Base-by-base conservation (phyloP, 768 basidiomycete genomes). In the Thelephora aurantiotincta region DNA sequence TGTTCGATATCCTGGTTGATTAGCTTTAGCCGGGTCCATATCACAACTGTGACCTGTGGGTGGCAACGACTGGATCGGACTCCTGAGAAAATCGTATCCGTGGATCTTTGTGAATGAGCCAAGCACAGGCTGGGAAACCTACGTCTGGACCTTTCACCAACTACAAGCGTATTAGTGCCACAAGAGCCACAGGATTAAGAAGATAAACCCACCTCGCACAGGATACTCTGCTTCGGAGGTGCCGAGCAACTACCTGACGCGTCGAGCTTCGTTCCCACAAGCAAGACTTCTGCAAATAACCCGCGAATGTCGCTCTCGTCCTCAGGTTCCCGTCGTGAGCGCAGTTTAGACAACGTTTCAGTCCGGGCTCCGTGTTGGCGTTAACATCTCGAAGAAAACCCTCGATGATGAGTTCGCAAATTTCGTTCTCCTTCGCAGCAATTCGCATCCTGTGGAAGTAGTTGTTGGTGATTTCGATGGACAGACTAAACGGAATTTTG, bases 41-140 rank as follows among this genome's bases (percentile, higher is more conserved):
- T 88, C 83, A 58, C 84, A 91, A 1, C 77, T 76, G 48, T 77
- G 77, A 9, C 81, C 87, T 6, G 76, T 59, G 2, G 89, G 86
- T 52, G 94, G 71, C 26, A 94, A 68, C 2, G 90, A 87, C 38
- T 73, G 68, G 42, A 94, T 74, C 20, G 93, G 70, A 41, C 72
- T 76, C 16, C 91, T 75, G 14, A 96, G 68, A 61, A 94, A 96
- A 49, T 81, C 80, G 61, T 94, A 96, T 3, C 92, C 93, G 51
- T 92, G 88, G n/a, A 84, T 77, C 58, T 73, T 80, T 2, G 87
- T 88, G 55, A 93, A 93, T 2, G 80, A 77, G 5, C 88, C 88
- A 41, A 96, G 65, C 49, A 97, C 13, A 22, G 9, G 18, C 44
- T 30, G 44, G 11, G 33, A 18, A 49, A 54, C 80, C 58, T 61